Base-by-base conservation (phyloP, 225 moss, liverwort and hornwort species). In the Antitrichia curtipendula region DNA sequence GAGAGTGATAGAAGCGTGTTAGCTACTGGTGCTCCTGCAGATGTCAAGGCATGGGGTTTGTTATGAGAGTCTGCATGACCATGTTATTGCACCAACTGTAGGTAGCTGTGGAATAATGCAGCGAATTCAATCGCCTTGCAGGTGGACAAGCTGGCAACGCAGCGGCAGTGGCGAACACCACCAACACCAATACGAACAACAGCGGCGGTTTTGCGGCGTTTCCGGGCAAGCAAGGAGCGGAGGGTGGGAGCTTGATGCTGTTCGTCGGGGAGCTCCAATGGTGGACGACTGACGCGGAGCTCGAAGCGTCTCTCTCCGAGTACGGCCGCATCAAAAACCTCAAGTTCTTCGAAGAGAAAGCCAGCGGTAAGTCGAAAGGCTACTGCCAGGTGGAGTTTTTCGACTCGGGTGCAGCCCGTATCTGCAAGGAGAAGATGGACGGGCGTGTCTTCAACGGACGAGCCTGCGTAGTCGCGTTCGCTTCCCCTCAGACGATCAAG, bases 271-370 rank as follows among this genome's bases (percentile, higher is more conserved):
- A 99, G 91, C 90, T 99, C 50, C 98, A 99, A 34, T 99, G 98
- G 98, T 99, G 98, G 98, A 99, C 98, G 52, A 99, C 98, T 66
- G 98, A 99, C 86, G 98, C 98, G 53, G 98, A 99, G 86, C 91
- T 99, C 15, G 97, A 99, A 80, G 96, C 96, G 52, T 93, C 97
- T 41, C 95, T 99, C 12, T 96, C 97, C 11, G 98, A 96, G 80
- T 99, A 93, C 86, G 97, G 98, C 24, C 94, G 98, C 36, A 94
- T 99, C 41, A 99, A 96, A 84, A 99, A 97, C 82, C 93, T 99
- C 27, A 99, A 99, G 86, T 99, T 99, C 74, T 99, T 97, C 40
- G 98, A 99, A 88, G 98, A 99, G 91, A 99, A 99, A 69, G 98
- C 98, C 23, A 99, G 98, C 76, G 98, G 98, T 25, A 99, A 95